A percentile compares a stretch with the other conserved stretches of the same genome.
phyloP scores from a whole-genome alignment of 306 rosid genomes.

The Vicia villosa region DNA sequence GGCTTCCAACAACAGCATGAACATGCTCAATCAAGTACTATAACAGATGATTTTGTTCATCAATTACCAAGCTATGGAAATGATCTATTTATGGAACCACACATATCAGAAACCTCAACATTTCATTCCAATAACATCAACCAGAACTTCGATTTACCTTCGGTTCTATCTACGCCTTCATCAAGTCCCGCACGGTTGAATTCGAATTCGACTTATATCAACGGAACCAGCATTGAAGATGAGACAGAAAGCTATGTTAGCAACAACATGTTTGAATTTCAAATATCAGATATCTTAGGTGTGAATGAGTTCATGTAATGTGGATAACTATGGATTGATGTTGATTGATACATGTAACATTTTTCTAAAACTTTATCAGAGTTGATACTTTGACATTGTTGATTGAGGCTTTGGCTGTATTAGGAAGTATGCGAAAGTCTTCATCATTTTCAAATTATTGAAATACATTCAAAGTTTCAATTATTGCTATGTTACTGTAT shows the following conservation, averaged over 20 bases:
- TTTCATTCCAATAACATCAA: conserved; percentile 48
- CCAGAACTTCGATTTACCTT: conserved; percentile 52
- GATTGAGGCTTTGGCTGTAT: conserved; percentile 26
- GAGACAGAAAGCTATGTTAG: conserved; percentile 83
- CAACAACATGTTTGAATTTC: conserved; percentile 61
- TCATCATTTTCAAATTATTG: conserved; percentile 27
- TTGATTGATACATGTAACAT: conserved; percentile 47
- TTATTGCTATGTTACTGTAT: conserved; percentile 34
- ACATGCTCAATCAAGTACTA: conserved; percentile 39
- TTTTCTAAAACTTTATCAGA: conserved; percentile 32
- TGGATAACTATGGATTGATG: conserved; percentile 30
- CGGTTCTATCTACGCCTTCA: conserved; percentile 71
- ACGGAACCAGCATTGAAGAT: conserved; percentile 52
- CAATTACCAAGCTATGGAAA: conserved; percentile 40
- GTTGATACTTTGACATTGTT: conserved; percentile 32
- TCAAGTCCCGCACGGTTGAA: conserved; percentile 67
- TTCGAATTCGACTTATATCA: conserved; percentile 59
- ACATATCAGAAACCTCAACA: conserved; percentile 41
- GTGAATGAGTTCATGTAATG: conserved; percentile 52
- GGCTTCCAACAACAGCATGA: conserved; percentile 47
- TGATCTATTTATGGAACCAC: conserved; percentile 20
- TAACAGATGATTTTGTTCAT: conserved; percentile 34
- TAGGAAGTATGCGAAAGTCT: conserved; percentile 33
- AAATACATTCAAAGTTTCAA: conserved; percentile 36
- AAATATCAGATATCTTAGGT: conserved; percentile 49